phyloP scores from a whole-genome alignment of 352 stramenopile species.

The Pythium phragmitis region DNA sequence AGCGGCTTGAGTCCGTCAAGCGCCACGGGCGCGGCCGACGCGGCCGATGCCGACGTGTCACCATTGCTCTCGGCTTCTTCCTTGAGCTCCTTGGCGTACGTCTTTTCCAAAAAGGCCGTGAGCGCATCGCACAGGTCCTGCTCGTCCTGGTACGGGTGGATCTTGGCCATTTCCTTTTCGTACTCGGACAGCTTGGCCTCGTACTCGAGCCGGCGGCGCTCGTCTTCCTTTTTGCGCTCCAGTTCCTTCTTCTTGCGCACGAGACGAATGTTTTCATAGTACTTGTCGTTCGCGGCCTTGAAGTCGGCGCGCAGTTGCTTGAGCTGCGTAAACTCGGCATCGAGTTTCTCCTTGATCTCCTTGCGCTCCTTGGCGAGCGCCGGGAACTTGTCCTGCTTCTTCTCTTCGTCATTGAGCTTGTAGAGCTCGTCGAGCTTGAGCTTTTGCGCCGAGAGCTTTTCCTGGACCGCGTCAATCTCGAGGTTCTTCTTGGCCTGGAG shows the following conservation, averaged over 20 bases:
- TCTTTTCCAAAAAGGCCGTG: constrained; percentile 91
- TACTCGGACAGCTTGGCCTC: constrained; percentile 96
- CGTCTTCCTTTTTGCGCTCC: constrained; percentile 81
- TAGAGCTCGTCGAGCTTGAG: constrained; percentile 87
- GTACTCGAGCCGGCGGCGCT: constrained; percentile 81
- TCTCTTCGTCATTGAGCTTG: constrained; percentile 88
- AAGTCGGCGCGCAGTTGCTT: constrained; percentile 89
- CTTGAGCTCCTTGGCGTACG: constrained; percentile 87
- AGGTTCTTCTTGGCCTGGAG: constrained; percentile 91
- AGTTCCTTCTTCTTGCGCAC: constrained; percentile 86
- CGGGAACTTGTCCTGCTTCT: constrained; percentile 84
- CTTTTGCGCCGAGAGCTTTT: constrained; percentile 91
- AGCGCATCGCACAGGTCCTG: constrained; percentile 95
- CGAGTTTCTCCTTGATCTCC: constrained; percentile 90
- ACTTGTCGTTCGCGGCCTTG: constrained; percentile 92
- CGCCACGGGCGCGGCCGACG: constrained; percentile 50
- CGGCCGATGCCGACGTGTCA: constrained; percentile 28
- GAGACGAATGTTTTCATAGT: constrained; percentile 90
- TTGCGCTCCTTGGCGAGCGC: constrained; percentile 84
- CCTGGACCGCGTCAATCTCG: constrained; percentile 93
- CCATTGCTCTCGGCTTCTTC: constrained; percentile 35
- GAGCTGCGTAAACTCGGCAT: constrained; percentile 85
- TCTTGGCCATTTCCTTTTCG: constrained; percentile 95
- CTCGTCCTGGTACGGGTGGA: constrained; percentile 96
- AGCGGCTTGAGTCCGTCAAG: constrained; percentile 93